These are phyloP conservation scores for Fusarium sp. DNA, from an alignment of 2,329 filamentous ascomycete genomes.

Conservation along the genomic window DNA sequence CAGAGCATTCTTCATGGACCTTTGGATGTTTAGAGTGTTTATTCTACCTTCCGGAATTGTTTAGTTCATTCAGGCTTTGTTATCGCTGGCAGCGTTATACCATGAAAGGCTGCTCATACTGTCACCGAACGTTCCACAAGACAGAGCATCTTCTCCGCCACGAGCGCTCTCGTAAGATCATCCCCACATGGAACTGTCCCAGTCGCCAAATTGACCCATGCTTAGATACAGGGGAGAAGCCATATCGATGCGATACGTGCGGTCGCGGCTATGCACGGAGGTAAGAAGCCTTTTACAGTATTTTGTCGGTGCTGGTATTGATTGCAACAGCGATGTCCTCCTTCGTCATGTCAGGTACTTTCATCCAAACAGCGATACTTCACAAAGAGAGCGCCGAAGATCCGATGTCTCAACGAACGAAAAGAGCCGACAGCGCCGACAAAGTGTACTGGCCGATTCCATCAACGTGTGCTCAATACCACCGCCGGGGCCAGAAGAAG, in stretches of 20 bases:
- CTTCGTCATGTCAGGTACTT: not conserved
- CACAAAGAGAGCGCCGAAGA: not conserved
- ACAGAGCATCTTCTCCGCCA: slow-evolving; percentile 1
- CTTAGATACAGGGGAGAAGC: slow-evolving; percentile 29
- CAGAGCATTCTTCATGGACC: not conserved
- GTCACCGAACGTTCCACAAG: not conserved
- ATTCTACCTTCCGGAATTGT: not conserved
- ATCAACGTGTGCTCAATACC: not conserved
- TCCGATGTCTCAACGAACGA: not conserved
- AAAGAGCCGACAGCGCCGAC: not conserved
- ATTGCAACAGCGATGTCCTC: not conserved
- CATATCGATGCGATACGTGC: slow-evolving; percentile 17
- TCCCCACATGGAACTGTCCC: not conserved
- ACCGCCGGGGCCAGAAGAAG: not conserved
- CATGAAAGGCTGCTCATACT: slow-evolving; percentile 1
- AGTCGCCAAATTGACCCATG: not conserved
- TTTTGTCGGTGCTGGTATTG: not conserved
- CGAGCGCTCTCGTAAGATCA: not conserved
- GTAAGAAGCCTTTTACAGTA: not conserved
- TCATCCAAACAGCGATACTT: not conserved
- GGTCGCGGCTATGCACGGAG: not conserved
- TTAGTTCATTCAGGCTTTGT: no score
- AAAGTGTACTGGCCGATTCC: not conserved
- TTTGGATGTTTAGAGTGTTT: not conserved
- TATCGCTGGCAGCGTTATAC: no score